Evolutionary conservation across 2,329 filamentous ascomycete species (phyloP).

Genomic region (Aspergillus aculeatus): DNA sequence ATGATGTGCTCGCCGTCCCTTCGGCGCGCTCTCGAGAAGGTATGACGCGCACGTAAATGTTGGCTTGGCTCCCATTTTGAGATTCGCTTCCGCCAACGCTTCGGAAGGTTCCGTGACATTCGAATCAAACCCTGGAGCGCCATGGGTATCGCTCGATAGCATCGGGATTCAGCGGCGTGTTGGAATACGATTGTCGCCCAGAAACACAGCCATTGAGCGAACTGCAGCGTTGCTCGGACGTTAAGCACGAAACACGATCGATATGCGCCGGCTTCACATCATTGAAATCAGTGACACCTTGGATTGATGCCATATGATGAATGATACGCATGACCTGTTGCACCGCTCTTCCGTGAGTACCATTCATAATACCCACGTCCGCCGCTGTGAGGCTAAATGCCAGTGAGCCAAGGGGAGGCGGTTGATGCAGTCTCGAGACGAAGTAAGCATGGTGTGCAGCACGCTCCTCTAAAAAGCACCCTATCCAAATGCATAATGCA

Average conservation of each 20-base stretch:
- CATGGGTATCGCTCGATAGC: too few relatives aligned
- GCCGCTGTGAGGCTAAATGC: background rate
- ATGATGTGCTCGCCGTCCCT: conserved; percentile 41
- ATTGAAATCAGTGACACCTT: background rate
- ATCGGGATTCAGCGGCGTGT: too few relatives aligned
- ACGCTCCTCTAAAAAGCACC: background rate
- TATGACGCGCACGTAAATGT: conserved; percentile 51
- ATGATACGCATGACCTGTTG: background rate
- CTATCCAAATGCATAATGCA: background rate
- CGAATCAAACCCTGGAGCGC: conserved; percentile 37
- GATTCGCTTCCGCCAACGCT: conserved; percentile 39
- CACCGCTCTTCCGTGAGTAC: background rate
- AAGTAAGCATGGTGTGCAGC: background rate
- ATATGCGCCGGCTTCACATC: background rate
- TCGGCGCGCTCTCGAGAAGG: conserved; percentile 36
- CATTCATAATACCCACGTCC: background rate
- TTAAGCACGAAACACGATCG: conserved; percentile 31
- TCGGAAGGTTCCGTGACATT: conserved; percentile 31
- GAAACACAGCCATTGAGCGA: conserved; percentile 46
- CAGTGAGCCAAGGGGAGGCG: background rate
- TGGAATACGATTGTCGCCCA: conserved; percentile 23
- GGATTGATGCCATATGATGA: background rate
- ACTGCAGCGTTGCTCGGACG: conserved; percentile 38
- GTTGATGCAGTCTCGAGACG: background rate
- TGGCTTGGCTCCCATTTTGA: conserved; percentile 41